A percentile compares a stretch with the other conserved stretches of the same genome.
These are phyloP conservation scores for Daedalea quercina DNA, from an alignment of 768 basidiomycete genomes.

Conservation along the genomic window DNA sequence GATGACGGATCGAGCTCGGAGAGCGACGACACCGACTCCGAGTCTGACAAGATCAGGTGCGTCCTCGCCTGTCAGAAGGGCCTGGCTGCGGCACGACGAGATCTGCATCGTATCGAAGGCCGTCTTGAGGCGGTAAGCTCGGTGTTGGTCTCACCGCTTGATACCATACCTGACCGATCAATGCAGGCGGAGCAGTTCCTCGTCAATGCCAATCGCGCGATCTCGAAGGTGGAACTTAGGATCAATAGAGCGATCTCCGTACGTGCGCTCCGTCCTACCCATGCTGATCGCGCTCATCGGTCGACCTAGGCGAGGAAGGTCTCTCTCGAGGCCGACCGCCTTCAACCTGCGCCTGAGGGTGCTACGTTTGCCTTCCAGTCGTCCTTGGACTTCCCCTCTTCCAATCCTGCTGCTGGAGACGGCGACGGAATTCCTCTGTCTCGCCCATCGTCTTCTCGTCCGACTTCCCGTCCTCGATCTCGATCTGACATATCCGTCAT, in stretches of 20 bases:
- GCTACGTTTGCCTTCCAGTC: background rate
- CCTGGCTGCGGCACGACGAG: slow-evolving; percentile 46
- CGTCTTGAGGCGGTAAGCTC: slow-evolving; percentile 44
- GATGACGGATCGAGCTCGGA: background rate
- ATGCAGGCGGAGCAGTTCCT: slow-evolving; percentile 51
- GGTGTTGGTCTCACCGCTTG: background rate
- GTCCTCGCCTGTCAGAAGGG: slow-evolving; percentile 20
- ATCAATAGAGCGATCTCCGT: slow-evolving; percentile 52
- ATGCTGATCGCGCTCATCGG: background rate
- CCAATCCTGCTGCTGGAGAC: slow-evolving; percentile 3
- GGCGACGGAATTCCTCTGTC: slow-evolving; percentile 6
- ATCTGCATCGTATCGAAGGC: slow-evolving; percentile 49
- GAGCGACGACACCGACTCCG: background rate
- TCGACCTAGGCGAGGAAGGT: background rate
- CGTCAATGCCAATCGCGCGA: slow-evolving; percentile 45
- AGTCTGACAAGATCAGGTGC: background rate
- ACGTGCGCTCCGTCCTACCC: slow-evolving; percentile 13
- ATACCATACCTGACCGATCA: background rate
- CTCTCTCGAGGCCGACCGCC: background rate
- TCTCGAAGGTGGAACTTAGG: slow-evolving; percentile 50
- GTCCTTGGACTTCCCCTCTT: background rate
- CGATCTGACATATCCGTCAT: slow-evolving; percentile 19
- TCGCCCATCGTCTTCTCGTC: background rate
- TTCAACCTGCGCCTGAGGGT: background rate
- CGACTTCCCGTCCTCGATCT: background rate